Evolutionary conservation across 495 filamentous ascomycete genomes (phyloP), one percentile per base, ranked within the genome.

Genomic region (Podospora australis): DNA sequence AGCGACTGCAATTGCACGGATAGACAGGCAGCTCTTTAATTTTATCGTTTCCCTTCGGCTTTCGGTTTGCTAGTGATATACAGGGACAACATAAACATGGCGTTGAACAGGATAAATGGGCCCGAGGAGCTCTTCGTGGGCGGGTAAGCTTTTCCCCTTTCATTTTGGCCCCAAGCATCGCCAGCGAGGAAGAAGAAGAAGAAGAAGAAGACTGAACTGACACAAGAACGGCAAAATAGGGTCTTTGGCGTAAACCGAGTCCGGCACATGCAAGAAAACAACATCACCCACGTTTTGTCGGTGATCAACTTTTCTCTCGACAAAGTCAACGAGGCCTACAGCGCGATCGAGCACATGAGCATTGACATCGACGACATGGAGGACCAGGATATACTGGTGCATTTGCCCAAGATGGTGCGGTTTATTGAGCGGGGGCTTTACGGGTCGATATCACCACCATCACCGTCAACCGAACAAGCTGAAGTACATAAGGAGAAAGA

Each of bases 231-330:
- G n/a, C n/a, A n/a, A n/a, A 4, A 48, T 65, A 95, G 90, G 30
- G 75, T 95, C 42, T 87, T 90, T 67, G 78, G 83, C 16, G 67
- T 95, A 52, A 80, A 80, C 29, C 79, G 83, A 29, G 78, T 80
- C 50, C 68, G 80, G 2, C 75, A 83, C 13, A 69, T 98, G 24
- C 66, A 75, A 43, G 72, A 82, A 50, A 77, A 79, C 50, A 84
- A 84, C 39, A 88, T 97, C 63, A 96, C 89, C 2, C 91, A 96
- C 68, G 74, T 97, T 28, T 69, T 98, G n/a, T 95, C 91, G 2
- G 88, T 88, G 49, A 65, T 75, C 32, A 64, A 69, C n/a, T 69
- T 61, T 44, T 62, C 63, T 16, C 56, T 73, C 19, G 54, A 68
- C 16, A 55, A 47, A 44, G 58, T 62, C 40, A 58, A 60, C 52